Evolutionary conservation across 2,329 filamentous ascomycete species (phyloP).

Genomic region (Ophiosphaerella narmari): DNA sequence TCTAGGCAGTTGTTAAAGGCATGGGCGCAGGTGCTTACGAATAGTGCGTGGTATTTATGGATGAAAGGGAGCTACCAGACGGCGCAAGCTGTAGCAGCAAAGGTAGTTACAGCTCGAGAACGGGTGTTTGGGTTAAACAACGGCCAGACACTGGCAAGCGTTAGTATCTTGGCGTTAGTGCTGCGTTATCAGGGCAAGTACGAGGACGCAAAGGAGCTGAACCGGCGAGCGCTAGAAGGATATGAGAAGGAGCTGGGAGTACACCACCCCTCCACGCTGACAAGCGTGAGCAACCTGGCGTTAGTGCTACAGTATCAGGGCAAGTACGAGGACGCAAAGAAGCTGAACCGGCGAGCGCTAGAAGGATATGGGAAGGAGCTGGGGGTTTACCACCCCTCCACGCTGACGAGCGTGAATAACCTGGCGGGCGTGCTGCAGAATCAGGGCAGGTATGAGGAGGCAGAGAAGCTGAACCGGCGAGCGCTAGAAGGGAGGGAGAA

Average conservation of each 20-base stretch:
- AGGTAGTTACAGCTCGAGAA: conserved; percentile 3
- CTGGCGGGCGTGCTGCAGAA: neutral
- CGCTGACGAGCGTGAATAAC: neutral
- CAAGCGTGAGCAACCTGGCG: neutral
- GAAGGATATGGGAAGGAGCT: neutral
- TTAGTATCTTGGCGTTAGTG: neutral
- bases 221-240: neutral
- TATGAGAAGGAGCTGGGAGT: neutral
- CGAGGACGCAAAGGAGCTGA: neutral
- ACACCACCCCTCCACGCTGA: neutral
- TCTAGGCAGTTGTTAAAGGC: conserved; percentile 3
- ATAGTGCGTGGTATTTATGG: conserved; percentile 12
- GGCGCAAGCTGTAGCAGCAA: conserved; percentile 7
- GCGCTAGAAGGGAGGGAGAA: too few relatives aligned
- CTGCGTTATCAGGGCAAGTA: neutral
- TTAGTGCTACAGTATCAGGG: neutral
- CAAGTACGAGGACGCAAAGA: too few relatives aligned
- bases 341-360: too few relatives aligned
- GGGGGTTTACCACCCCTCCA: neutral
- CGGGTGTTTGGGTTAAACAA: neutral
- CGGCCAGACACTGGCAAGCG: neutral
- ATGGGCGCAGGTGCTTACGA: conserved; percentile 16
- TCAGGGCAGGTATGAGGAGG: too few relatives aligned
- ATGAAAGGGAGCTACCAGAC: conserved; percentile 8
- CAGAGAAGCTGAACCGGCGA: too few relatives aligned